Evolutionary conservation across 345 rosid species (phyloP), one percentile per base, ranked within the genome.

Genomic region (Gossypium turneri): DNA sequence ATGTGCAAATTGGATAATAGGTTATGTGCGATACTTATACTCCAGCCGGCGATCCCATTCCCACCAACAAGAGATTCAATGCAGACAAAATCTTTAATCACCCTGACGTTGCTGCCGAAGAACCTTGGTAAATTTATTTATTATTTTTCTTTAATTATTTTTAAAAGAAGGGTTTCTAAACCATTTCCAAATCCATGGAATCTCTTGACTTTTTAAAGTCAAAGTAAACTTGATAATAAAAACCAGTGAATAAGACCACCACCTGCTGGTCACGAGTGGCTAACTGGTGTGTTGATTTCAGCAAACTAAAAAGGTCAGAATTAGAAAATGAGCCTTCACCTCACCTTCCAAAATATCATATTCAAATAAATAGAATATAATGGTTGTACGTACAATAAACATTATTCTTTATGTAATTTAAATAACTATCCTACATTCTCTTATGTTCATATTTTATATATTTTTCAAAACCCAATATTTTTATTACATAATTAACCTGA

Each of bases 1-100:
- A 34, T 34, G 1, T 34, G 41, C 41, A 34, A 25, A 53, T 38
- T 3, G 5, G 67, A 41, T 20, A 65, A 0, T 17, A 89, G 97
- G 94, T 89, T 53, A 88, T 91, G 89, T 91, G 97, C 66, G 92
- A 91, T 77, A 79, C 97, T 0, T 89, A 89, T 53, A 88, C 92
- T 0, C 92, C 91, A 0, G 89, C 84, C 2, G 97, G 97, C 0
- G 86, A 84, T 27, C 92, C 97, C 1, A 86, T 91, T 29, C 92
- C 91, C 0, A 87, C 91, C 0, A 91, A 91, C 85, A 90, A 88
- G 64, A 81, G 97, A 64, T 79, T 67, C 81, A 76, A 80, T 7
- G 93, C 97, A 0, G 90, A 87, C 15, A 82, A 90, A 77, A 82
- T 92, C 75, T 92, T 92, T 69, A 82, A 84, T 71, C 77, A 92